Base-by-base conservation (phyloP, 306 rosid genomes). In the Senna siamea region DNA sequence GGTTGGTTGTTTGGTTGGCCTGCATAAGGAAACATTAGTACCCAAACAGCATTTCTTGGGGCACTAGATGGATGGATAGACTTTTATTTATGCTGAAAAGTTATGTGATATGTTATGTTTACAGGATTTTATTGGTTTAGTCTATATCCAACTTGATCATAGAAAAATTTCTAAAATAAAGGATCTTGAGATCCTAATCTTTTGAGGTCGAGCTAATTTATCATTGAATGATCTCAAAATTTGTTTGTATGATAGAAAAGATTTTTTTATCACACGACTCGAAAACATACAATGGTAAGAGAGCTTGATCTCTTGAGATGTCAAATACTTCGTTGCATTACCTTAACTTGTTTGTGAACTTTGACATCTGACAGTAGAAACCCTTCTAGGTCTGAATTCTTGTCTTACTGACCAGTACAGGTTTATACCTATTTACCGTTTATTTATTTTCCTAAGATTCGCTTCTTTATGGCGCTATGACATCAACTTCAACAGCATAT, bases 1-100 rank as follows among this genome's bases (percentile, higher is more conserved):
- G 30, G 63, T 56, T 46, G 73, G 62, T n/a, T n/a, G n/a, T n/a
- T n/a, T n/a, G 62, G 63, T 56, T 46, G 73, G 62, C 22, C 35
- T 14, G 4, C 6, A 19, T n/a, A 63, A 62, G 58, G 72, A 63
- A 65, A 8, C 40, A n/a, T n/a, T 7, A 37, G 9, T 35, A 44
- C 22, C 6, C 46, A 35, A 35, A 35, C 30, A 17, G 17, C 47
- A n/a, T 61, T 61, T 41, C 67, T 34, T 35, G 26, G 48, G 15
- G 28, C 0, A 20, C 4, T 61, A 35, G n/a, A 17, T 61, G 22
- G 30, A 4, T 35, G 47, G n/a, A 17, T 7, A 60, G 18, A 34
- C 46, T 28, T 58, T 12, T 14, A 30, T 20, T 28, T 57, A 30
- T 59, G 23, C 65, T 32, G 65, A 9, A 59, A 59, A 59, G 23